Conservation (phyloP, 2,329 filamentous ascomycete genomes). For the Teratosphaeriaceae sp. region DNA sequence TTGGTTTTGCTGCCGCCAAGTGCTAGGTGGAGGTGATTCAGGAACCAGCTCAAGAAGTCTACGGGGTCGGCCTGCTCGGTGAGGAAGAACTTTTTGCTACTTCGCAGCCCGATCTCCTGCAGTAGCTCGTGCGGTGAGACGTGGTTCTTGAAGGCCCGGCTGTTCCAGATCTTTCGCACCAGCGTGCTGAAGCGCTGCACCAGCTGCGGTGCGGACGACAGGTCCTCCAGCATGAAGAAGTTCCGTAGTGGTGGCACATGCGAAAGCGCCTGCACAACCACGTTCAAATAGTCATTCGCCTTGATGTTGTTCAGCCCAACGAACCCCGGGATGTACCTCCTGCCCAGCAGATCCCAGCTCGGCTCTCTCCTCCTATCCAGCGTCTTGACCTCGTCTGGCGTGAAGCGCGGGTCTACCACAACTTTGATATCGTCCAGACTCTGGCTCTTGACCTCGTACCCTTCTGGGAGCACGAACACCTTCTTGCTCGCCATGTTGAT, state of each 20-base stretch:
- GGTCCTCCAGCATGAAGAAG: slow-evolving; percentile 82
- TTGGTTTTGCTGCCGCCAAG: slow-evolving; percentile 86
- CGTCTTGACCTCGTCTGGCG: slow-evolving; percentile 68
- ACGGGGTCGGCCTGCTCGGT: slow-evolving; percentile 91
- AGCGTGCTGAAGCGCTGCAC: slow-evolving; percentile 83
- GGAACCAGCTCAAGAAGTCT: slow-evolving; percentile 94
- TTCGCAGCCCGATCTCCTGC: slow-evolving; percentile 85
- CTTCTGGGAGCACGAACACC: slow-evolving; percentile 88
- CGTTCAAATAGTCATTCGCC: slow-evolving; percentile 97
- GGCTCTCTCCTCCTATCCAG: slow-evolving; percentile 60
- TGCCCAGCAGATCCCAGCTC: slow-evolving; percentile 72
- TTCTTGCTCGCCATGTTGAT: slow-evolving; percentile 95
- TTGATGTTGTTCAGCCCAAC: slow-evolving; percentile 99
- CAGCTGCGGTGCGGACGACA: slow-evolving; percentile 68
- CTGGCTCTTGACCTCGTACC: slow-evolving; percentile 92
- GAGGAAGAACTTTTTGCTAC: slow-evolving; percentile 86
- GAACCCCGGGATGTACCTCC: slow-evolving; percentile 86
- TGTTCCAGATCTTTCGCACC: slow-evolving; percentile 96
- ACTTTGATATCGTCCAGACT: slow-evolving; percentile 98
- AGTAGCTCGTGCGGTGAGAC: slow-evolving; percentile 96
- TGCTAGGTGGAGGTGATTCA: slow-evolving; percentile 89
- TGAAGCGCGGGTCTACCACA: slow-evolving; percentile 85
- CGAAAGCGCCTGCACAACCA: slow-evolving; percentile 82
- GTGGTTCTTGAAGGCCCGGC: slow-evolving; percentile 89
- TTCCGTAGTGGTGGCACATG: slow-evolving; percentile 88